Percentiles rank a stretch among this genome's conserved stretches.
phyloP scores from a whole-genome alignment of 805 yeast species.

The Cyberlindnera mrakii region DNA sequence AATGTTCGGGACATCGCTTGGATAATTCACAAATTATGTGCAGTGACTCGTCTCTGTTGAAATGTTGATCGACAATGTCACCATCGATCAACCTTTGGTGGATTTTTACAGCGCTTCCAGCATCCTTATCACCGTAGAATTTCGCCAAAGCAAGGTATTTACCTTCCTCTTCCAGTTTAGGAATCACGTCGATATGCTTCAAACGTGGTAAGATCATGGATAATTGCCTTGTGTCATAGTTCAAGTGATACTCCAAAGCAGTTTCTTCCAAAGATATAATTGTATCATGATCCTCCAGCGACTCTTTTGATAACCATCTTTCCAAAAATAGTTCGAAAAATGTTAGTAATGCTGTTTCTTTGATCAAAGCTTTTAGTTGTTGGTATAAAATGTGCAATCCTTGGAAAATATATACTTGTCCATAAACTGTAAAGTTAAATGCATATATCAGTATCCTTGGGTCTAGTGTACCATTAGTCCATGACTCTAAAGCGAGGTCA shows the following conservation, averaged over 20 bases:
- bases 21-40: conserved; percentile 9
- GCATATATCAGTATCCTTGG: conserved; percentile 19
- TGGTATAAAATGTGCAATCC: conserved; percentile 14
- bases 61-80: conserved; percentile 6
- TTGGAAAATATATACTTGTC: conserved; percentile 17
- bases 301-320: conserved; percentile 18
- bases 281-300: conserved; percentile 8
- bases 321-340: conserved; percentile 18
- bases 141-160: conserved; percentile 12
- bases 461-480: conserved; percentile 28
- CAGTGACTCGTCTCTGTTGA: conserved; percentile 6
- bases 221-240: conserved; percentile 9
- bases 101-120: conserved; percentile 6
- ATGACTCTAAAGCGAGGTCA: conserved; percentile 20
- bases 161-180: conserved; percentile 6
- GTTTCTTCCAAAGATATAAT: conserved; percentile 15
- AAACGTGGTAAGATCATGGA: conserved; percentile 2
- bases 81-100: conserved; percentile 12
- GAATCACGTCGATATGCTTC: conserved; percentile 2
- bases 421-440: conserved; percentile 12
- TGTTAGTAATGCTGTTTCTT: conserved; percentile 14
- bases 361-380: conserved; percentile 7
- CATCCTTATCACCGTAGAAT: conserved; percentile 2
- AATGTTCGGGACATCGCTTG: conserved; percentile 8
- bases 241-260: conserved; percentile 7